These are phyloP conservation scores for Ascochyta pisi DNA, from an alignment of 2,329 filamentous ascomycete genomes.

Conservation along the genomic window DNA sequence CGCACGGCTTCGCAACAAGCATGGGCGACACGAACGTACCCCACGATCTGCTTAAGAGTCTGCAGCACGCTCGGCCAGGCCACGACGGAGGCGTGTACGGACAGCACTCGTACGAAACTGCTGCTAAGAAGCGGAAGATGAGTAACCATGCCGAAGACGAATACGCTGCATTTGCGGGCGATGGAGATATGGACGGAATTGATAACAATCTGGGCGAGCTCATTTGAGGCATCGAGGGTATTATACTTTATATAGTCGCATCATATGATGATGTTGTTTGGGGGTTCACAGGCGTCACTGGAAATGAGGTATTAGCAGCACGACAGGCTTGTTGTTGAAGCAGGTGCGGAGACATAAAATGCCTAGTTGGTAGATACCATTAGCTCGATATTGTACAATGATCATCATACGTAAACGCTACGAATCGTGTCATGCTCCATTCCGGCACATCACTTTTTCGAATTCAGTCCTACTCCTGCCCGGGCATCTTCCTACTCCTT, in stretches of 20 bases:
- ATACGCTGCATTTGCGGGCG: slow-evolving; percentile 50
- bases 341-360: neutral
- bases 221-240: slow-evolving; percentile 29
- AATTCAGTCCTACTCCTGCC: slow-evolving; percentile 41
- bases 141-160: slow-evolving; percentile 46
- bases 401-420: neutral
- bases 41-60: slow-evolving; percentile 40
- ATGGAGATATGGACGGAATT: slow-evolving; percentile 62
- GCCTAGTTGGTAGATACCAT: slow-evolving; percentile 5
- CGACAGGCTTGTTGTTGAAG: neutral
- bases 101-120: slow-evolving; percentile 28
- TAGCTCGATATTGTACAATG: slow-evolving; percentile 15
- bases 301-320: neutral
- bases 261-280: no score
- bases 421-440: neutral
- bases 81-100: slow-evolving; percentile 33
- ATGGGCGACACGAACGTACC: slow-evolving; percentile 32
- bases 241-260: no score
- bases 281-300: neutral
- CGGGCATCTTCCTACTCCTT: slow-evolving; percentile 48
- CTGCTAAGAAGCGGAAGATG: slow-evolving; percentile 50
- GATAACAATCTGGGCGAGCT: slow-evolving; percentile 68
- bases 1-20: slow-evolving; percentile 30
- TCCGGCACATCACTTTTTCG: neutral
- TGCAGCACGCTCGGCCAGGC: slow-evolving; percentile 36